These are phyloP conservation scores for Neurospora pannonica DNA, from an alignment of 495 filamentous ascomycete genomes.

Conservation along the genomic window DNA sequence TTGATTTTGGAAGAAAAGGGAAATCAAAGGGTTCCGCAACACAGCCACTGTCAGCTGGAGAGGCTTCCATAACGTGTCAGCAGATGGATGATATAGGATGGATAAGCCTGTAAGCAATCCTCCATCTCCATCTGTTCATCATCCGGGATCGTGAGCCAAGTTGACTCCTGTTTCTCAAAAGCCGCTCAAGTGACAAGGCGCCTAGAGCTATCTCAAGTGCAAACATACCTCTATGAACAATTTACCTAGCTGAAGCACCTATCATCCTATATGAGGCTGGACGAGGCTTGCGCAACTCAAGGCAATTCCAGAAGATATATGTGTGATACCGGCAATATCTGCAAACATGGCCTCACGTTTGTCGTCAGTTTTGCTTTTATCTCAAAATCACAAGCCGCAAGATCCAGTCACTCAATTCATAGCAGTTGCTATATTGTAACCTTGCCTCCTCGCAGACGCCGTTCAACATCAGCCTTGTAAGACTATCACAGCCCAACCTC, in stretches of 20 bases:
- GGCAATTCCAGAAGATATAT: not conserved
- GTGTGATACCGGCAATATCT: not conserved
- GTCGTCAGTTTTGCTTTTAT: not conserved
- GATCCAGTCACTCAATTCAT: not conserved
- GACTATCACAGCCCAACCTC: not conserved
- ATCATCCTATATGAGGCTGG: not conserved
- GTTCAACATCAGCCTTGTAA: not conserved
- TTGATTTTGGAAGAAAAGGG: not conserved
- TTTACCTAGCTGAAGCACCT: not conserved
- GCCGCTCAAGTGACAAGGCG: not conserved
- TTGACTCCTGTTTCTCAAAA: not conserved
- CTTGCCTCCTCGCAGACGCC: not conserved
- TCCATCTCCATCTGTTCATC: not conserved
- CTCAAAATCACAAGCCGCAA: not conserved
- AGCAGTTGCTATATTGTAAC: not conserved
- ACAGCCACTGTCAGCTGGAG: not conserved
- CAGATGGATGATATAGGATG: not conserved
- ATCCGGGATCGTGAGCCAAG: not conserved
- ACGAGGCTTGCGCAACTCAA: not conserved
- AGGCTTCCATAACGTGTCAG: not conserved
- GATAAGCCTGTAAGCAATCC: not conserved
- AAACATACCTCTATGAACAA: not conserved
- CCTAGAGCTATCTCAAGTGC: not conserved
- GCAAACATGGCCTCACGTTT: not conserved
- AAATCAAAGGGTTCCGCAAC: not conserved